These are phyloP conservation scores for Centaurea solstitialis DNA, from an alignment of 129 eudicot species.

Conservation along the genomic window DNA sequence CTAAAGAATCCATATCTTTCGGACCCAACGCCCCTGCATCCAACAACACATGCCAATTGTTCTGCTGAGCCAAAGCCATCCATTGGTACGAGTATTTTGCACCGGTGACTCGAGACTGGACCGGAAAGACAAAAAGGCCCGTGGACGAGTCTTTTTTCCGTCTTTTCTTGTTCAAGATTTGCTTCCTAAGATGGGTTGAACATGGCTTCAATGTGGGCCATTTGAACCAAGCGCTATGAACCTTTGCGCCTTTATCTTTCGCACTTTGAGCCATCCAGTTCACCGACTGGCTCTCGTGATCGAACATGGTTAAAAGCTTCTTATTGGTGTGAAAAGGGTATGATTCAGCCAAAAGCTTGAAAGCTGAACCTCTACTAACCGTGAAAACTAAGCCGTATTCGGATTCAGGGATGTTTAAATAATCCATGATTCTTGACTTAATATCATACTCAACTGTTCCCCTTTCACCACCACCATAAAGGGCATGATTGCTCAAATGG, in stretches of 20 bases:
- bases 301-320: constrained; percentile 45
- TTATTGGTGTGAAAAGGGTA: constrained; percentile 43
- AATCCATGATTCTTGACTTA: constrained; percentile 34
- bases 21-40: constrained; percentile 51
- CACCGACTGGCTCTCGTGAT: constrained; percentile 46
- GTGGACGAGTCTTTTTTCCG: constrained; percentile 39
- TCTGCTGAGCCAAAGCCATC: constrained; percentile 49
- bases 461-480: constrained; percentile 42
- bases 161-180: constrained; percentile 32
- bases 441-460: constrained; percentile 45
- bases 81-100: constrained; percentile 46
- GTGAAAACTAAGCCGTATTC: constrained; percentile 47
- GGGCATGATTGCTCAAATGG: constrained; percentile 43
- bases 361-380: constrained; percentile 48
- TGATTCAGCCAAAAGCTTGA: constrained; percentile 40
- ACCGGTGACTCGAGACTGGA: constrained; percentile 44
- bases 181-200: constrained; percentile 41
- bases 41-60: constrained; percentile 46
- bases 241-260: constrained; percentile 43
- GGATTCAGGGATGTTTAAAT: constrained; percentile 40
- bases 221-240: constrained; percentile 47
- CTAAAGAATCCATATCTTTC: constrained; percentile 48
- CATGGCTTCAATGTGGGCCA: constrained; percentile 50
- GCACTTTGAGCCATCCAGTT: constrained; percentile 51
- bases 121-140: constrained; percentile 45